Evolutionary conservation across 2,329 filamentous ascomycete species (phyloP), one percentile per base, ranked within the genome.

Genomic region (Colletotrichum tanaceti): DNA sequence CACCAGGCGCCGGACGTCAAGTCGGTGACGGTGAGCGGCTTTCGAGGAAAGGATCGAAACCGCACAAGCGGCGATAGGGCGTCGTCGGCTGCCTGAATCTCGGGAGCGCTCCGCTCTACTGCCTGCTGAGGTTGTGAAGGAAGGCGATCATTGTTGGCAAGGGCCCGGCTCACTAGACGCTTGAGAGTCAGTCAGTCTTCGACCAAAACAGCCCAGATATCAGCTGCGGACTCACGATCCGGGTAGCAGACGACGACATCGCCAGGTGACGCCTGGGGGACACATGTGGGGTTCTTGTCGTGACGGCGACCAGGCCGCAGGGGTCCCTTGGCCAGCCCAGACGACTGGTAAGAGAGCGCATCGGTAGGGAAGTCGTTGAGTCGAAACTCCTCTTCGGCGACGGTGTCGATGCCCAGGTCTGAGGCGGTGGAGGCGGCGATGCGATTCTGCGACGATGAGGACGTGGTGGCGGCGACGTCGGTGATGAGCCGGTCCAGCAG

Each of bases 1-100:
- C 96, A 99, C 96, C 96, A 99, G 9, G 94, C 91, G 2, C 94
- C 94, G 1, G 93, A 91, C 0, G 94, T 89, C 28, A 98, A 81
- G 78, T 99, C 96, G 2, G 93, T 94, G 1, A 98, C 96, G 0
- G 92, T 93, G 9, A 98, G 85, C 0, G 92, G 89, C 76, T 93
- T 95, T 75, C 86, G 90, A 0, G 93, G 93, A 64, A 87, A 90
- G 1, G 89, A 89, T 44, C 94, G 90, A 74, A 97, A 97, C 41
- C 91, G 89, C 71, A 93, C 86, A 2, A 98, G 81, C 0, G 94
- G 94, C 1, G 86, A 83, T 22, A 77, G 79, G 2, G 72, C 75
- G 58, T 84, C 81, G 13, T 77, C 71, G 24, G 72, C 71, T 0
- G 73, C 53, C 9, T 10, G 32, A 35, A 10, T 10, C 7, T 75